Conservation (phyloP, 192 early-diverging fungal genomes). For the Coemansia umbellata region DNA sequence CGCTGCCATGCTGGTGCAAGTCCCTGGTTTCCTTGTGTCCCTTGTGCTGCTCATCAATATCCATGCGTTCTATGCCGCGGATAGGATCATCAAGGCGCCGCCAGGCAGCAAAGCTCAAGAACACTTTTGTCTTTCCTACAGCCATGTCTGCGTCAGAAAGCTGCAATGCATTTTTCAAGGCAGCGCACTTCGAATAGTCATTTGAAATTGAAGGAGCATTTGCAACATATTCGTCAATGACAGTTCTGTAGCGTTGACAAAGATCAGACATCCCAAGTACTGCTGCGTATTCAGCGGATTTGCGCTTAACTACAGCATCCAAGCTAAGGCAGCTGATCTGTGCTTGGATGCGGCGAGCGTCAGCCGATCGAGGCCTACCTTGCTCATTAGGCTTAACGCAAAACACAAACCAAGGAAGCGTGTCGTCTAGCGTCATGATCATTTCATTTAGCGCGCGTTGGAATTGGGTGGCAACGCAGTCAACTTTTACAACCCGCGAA, state of each 20-base stretch:
- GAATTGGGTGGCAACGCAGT: slow-evolving; percentile 63
- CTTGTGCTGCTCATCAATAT: slow-evolving; percentile 57
- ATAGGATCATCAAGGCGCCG: slow-evolving; percentile 75
- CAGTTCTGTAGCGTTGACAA: slow-evolving; percentile 42
- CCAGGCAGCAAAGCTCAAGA: slow-evolving; percentile 75
- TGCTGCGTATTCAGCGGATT: slow-evolving; percentile 40
- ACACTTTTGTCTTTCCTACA: slow-evolving; percentile 60
- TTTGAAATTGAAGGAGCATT: slow-evolving; percentile 10
- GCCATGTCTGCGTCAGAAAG: slow-evolving; percentile 52
- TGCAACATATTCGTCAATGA: slow-evolving; percentile 48
- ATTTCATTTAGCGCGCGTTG: slow-evolving; percentile 67
- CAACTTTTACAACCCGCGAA: slow-evolving; percentile 48
- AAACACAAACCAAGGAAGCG: slow-evolving; percentile 71
- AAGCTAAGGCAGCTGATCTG: slow-evolving; percentile 30
- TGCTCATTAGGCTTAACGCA: slow-evolving; percentile 59
- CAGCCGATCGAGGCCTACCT: slow-evolving; percentile 18
- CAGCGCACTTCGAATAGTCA: slow-evolving; percentile 18
- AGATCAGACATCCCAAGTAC: slow-evolving; percentile 37
- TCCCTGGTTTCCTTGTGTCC: slow-evolving; percentile 37
- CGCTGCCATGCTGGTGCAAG: slow-evolving; percentile 22
- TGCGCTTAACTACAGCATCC: slow-evolving; percentile 35
- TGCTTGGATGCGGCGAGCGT: slow-evolving; percentile 46
- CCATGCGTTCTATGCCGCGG: slow-evolving; percentile 54
- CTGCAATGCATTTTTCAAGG: slow-evolving; percentile 44
- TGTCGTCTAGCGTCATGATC: slow-evolving; percentile 67